Evolutionary conservation across 2,329 filamentous ascomycete genomes (phyloP).

Genomic region (Macrophomina tecta): DNA sequence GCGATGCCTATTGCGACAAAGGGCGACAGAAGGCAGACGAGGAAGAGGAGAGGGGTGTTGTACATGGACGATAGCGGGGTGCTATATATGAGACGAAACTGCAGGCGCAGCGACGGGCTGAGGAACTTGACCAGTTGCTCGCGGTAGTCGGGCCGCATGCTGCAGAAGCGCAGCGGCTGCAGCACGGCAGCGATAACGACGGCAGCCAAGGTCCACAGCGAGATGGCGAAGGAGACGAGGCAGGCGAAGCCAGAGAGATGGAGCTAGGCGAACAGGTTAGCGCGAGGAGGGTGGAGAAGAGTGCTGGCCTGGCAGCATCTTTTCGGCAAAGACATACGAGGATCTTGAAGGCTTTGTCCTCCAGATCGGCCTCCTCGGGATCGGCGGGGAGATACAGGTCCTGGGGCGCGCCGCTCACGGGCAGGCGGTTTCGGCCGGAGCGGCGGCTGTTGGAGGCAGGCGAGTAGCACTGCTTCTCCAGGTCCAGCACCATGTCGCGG

Average conservation of each 20-base stretch:
- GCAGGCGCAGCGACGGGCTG: constrained; percentile 59
- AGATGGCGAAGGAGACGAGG: constrained; percentile 59
- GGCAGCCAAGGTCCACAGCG: constrained; percentile 58
- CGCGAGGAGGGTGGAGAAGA: neutral
- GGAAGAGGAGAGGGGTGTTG: constrained; percentile 52
- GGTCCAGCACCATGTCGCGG: constrained; percentile 39
- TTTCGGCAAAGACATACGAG: constrained; percentile 40
- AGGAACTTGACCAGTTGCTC: constrained; percentile 60
- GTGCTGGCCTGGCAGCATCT: neutral
- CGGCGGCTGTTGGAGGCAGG: constrained; percentile 33
- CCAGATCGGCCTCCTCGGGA: constrained; percentile 46
- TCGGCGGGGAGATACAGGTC: constrained; percentile 41
- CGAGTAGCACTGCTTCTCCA: constrained; percentile 40
- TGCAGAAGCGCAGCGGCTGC: constrained; percentile 62
- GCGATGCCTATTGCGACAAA: constrained; percentile 63
- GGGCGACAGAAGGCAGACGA: constrained; percentile 62
- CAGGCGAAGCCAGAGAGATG: constrained; percentile 61
- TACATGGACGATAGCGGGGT: constrained; percentile 43
- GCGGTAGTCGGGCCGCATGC: constrained; percentile 52
- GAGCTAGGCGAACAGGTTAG: constrained; percentile 46
- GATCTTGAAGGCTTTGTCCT: constrained; percentile 52
- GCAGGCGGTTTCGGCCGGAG: constrained; percentile 34
- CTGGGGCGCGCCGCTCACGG: constrained; percentile 37
- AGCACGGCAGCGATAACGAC: constrained; percentile 56
- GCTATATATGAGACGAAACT: constrained; percentile 57